Base-by-base conservation (phyloP, 2,329 filamentous ascomycete genomes). In the Fusarium keratoplasticum region DNA sequence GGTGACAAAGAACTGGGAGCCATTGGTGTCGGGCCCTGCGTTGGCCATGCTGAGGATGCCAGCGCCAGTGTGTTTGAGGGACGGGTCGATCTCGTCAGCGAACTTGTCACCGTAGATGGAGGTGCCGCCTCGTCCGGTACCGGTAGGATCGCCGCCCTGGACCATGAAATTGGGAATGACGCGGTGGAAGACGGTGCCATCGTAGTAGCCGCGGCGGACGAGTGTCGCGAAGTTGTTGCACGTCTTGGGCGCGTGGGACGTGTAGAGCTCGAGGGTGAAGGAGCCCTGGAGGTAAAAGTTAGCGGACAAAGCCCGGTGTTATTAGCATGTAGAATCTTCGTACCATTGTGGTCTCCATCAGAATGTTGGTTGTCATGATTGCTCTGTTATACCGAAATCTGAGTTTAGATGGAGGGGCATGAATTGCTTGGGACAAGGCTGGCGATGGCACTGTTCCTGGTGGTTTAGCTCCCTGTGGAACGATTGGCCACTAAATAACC, bases 21-120 rank as follows among this genome's bases (percentile, higher is more conserved):
- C 96, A 82, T 98, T 98, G 38, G 96, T 97, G 82, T 98, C 91
- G 10, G 94, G 94, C 0, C 96, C 96, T 18, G 92, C 91, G 84
- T 99, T 99, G 69, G 96, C 96, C 96, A 99, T 99, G 84, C 92
- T 95, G 77, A 99, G 86, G n/a, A 98, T 88, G 1, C 96, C 96
- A 5, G 96, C 95, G 40, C 96, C 96, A 0, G 95, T 97, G 85
- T 99, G 96, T 81, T 96, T 96, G 64, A 99, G 86, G 6, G 86
- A 86, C 3, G 91, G 84, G 55, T 89, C 86, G 77, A 98, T 96
- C 87, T 99, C 96, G 85, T 99, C 96, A 70, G 93, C 94, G 82
- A 98, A 98, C 81, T 94, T 96, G 60, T 95, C 94, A 79, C 96
- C 96, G 84, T 95, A 98, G 85, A 98, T 97, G 71, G 92, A 95